Conservation (phyloP, 495 filamentous ascomycete species). For the Neurospora sp. region DNA sequence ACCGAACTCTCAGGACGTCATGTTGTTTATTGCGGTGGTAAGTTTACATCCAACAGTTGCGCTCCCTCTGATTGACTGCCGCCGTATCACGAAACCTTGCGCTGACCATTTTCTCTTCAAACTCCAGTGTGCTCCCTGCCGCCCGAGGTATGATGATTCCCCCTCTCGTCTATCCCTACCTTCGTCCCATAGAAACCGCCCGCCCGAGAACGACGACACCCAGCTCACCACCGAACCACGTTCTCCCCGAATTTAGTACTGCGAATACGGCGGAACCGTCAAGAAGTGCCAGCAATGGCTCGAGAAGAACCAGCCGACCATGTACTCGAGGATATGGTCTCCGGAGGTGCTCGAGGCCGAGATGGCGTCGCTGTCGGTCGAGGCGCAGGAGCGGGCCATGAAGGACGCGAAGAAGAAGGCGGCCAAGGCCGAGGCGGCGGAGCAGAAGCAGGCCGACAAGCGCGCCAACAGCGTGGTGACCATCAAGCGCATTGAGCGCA, state of each 20-base stretch:
- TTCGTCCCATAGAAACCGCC: too few relatives aligned
- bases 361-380: conserved; percentile 73
- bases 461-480: conserved; percentile 70
- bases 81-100: conserved; percentile 5
- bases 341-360: conserved; percentile 75
- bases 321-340: conserved; percentile 75
- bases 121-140: conserved; percentile 78
- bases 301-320: conserved; percentile 55
- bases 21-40: conserved; percentile 27
- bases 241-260: conserved; percentile 55
- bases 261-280: conserved; percentile 95
- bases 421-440: conserved; percentile 76
- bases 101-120: background rate
- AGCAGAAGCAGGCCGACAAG: conserved; percentile 66
- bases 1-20: conserved; percentile 17
- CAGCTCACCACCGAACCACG: too few relatives aligned
- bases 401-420: conserved; percentile 87
- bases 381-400: conserved; percentile 81
- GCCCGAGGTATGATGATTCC: conserved; percentile 61
- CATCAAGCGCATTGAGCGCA: conserved; percentile 95
- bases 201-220: too few relatives aligned
- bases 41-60: conserved; percentile 8
- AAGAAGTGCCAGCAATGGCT: conserved; percentile 98
- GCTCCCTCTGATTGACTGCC: conserved; percentile 11
- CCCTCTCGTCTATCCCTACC: too few relatives aligned